phyloP scores from a whole-genome alignment of 2,329 filamentous ascomycete species.

The Verticillium tricorpus region DNA sequence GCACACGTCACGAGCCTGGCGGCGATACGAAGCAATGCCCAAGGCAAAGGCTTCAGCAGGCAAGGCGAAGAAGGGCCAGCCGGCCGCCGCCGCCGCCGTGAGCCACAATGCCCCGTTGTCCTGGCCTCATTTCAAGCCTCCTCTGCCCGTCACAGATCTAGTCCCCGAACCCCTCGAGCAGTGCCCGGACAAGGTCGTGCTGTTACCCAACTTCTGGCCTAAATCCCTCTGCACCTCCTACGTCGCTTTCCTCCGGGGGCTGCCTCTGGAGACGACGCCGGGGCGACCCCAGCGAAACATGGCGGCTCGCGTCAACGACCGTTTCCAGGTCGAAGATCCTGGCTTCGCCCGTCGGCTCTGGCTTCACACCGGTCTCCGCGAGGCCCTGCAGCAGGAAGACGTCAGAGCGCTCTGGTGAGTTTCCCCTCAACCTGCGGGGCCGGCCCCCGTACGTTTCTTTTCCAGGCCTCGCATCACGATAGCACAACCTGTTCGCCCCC shows the following conservation, averaged over 20 bases:
- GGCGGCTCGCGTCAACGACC: slow-evolving; percentile 82
- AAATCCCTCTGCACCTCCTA: slow-evolving; percentile 71
- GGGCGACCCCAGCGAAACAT: slow-evolving; percentile 70
- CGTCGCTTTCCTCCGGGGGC: slow-evolving; percentile 62
- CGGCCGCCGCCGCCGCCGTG: slow-evolving; percentile 4
- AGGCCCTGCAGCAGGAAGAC: slow-evolving; percentile 44
- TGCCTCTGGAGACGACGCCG: slow-evolving; percentile 74
- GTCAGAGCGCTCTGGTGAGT: slow-evolving; percentile 40
- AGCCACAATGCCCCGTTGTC: slow-evolving; percentile 24
- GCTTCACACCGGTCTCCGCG: slow-evolving; percentile 69
- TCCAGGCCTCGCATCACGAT: neutral
- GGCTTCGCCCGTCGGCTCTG: slow-evolving; percentile 72
- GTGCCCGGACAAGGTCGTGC: slow-evolving; percentile 61
- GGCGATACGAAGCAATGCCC: neutral
- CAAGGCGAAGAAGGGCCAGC: slow-evolving; percentile 8
- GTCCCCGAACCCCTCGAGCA: slow-evolving; percentile 46
- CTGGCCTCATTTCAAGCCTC: slow-evolving; percentile 70
- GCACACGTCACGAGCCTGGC: neutral
- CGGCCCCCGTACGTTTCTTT: neutral
- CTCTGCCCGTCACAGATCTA: slow-evolving; percentile 62
- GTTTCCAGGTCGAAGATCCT: slow-evolving; percentile 76
- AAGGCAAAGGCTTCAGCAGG: slow-evolving; percentile 14
- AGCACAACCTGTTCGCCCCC: neutral
- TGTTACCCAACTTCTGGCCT: slow-evolving; percentile 72
- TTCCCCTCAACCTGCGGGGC: neutral